Evolutionary conservation across 1,139 yeast genomes (phyloP).

Genomic region (Geotrichum carabidarum): DNA sequence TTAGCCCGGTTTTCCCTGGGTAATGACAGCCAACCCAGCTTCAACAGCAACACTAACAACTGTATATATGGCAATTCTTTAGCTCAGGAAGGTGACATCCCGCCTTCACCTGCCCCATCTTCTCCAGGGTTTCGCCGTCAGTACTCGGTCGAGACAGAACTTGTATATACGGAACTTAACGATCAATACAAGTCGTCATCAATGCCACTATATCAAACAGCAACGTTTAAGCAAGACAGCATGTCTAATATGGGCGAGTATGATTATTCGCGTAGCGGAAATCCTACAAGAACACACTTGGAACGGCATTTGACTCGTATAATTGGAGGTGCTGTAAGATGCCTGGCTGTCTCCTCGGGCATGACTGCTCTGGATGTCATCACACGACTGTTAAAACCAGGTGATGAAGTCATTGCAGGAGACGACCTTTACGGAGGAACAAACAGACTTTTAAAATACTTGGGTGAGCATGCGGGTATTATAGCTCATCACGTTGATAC

Average conservation of each 20-base stretch:
- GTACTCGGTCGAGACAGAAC: slow-evolving; percentile 58
- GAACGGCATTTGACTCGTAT: slow-evolving; percentile 73
- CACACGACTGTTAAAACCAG: slow-evolving; percentile 62
- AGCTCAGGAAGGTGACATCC: slow-evolving; percentile 26
- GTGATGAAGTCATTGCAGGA: slow-evolving; percentile 86
- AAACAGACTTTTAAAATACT: slow-evolving; percentile 71
- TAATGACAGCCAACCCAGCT: too few species aligned
- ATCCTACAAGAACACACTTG: slow-evolving; percentile 79
- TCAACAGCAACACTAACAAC: too few species aligned
- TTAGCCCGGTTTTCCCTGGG: too few species aligned
- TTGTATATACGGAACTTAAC: slow-evolving; percentile 58
- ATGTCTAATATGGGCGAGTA: slow-evolving; percentile 74
- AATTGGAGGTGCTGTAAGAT: slow-evolving; percentile 60
- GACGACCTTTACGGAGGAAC: slow-evolving; percentile 93
- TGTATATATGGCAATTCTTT: slow-evolving; percentile 5
- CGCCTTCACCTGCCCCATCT: slow-evolving; percentile 42
- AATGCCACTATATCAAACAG: slow-evolving; percentile 86
- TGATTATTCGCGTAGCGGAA: slow-evolving; percentile 89
- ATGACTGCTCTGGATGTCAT: slow-evolving; percentile 91
- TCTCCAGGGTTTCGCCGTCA: slow-evolving; percentile 31
- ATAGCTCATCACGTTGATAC: slow-evolving; percentile 77
- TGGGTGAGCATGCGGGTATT: slow-evolving; percentile 60
- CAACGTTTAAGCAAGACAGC: slow-evolving; percentile 83
- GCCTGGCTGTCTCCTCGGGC: slow-evolving; percentile 82
- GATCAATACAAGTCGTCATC: slow-evolving; percentile 80